These are phyloP conservation scores for Aspergillus alliaceus DNA, from an alignment of 2,329 filamentous ascomycete genomes.

Conservation along the genomic window DNA sequence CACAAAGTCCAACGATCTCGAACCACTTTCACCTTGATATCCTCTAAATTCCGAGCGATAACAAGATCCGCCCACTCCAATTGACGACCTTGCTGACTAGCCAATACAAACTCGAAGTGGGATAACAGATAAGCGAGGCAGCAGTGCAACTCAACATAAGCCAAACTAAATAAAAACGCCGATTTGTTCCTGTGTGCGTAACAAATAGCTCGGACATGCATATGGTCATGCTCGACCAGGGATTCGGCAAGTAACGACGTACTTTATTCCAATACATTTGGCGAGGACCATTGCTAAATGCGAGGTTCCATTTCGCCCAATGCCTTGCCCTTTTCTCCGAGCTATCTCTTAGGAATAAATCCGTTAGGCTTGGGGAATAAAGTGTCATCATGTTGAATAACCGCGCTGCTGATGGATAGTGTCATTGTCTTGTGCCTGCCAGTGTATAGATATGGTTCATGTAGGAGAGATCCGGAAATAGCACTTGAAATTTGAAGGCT, in stretches of 20 bases:
- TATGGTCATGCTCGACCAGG: neutral
- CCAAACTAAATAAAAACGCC: too few relatives aligned
- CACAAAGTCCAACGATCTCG: too few relatives aligned
- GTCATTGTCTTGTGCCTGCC: too few relatives aligned
- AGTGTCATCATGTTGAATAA: neutral
- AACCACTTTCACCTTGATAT: too few relatives aligned
- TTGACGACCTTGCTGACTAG: neutral
- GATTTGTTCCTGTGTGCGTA: too few relatives aligned
- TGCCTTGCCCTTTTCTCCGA: neutral
- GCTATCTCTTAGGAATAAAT: neutral
- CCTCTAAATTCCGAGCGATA: neutral
- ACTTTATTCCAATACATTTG: neutral
- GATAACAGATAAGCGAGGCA: neutral
- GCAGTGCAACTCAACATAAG: neutral
- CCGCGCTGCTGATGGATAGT: neutral
- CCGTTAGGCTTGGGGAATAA: neutral
- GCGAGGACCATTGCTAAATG: neutral
- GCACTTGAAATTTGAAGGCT: too few relatives aligned
- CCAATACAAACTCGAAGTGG: neutral
- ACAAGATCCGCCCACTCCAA: neutral
- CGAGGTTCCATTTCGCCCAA: neutral
- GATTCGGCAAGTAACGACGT: neutral
- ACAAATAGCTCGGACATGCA: too few relatives aligned
- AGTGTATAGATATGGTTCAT: too few relatives aligned
- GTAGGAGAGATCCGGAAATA: too few relatives aligned